A percentile compares a stretch with the other conserved stretches of the same genome.
Evolutionary conservation across 1,284 basidiomycete species (phyloP).

Genomic region (Sanguinoderma infundibulare): DNA sequence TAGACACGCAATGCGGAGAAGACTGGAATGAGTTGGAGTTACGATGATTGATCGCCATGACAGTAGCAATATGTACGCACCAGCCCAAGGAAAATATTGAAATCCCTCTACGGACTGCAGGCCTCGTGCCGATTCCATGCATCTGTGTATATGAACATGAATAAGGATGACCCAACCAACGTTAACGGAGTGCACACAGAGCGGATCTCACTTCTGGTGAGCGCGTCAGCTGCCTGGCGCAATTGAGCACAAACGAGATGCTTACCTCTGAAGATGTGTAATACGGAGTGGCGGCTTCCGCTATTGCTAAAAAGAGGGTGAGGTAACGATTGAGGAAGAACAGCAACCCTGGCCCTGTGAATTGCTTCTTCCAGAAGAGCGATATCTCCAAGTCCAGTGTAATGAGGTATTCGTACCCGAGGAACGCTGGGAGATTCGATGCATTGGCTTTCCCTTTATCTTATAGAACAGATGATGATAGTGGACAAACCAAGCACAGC

Average conservation of each 20-base stretch:
- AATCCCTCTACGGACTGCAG: background rate
- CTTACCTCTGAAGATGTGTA: background rate
- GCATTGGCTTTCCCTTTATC: background rate
- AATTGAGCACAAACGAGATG: background rate
- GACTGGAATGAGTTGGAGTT: too few species aligned
- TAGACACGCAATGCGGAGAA: slow-evolving; percentile 13
- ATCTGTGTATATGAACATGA: background rate
- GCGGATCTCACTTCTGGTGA: too few species aligned
- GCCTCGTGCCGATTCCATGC: background rate
- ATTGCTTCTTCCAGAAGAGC: slow-evolving; percentile 5
- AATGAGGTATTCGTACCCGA: slow-evolving; percentile 3
- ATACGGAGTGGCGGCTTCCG: background rate
- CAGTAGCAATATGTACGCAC: background rate
- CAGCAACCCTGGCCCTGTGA: background rate
- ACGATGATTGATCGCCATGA: background rate
- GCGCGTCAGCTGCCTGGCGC: background rate
- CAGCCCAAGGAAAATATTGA: background rate
- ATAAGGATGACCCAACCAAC: too few species aligned
- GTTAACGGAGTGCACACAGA: too few species aligned
- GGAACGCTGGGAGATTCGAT: background rate
- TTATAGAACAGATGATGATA: too few species aligned
- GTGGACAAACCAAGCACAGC: background rate
- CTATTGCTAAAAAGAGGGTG: background rate
- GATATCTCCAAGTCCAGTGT: slow-evolving; percentile 4
- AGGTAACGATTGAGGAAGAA: slow-evolving; percentile 11